Evolutionary conservation across 768 basidiomycete species (phyloP), one percentile per base, ranked within the genome.

Genomic region (Rhodosporidiobolus odoratus): DNA sequence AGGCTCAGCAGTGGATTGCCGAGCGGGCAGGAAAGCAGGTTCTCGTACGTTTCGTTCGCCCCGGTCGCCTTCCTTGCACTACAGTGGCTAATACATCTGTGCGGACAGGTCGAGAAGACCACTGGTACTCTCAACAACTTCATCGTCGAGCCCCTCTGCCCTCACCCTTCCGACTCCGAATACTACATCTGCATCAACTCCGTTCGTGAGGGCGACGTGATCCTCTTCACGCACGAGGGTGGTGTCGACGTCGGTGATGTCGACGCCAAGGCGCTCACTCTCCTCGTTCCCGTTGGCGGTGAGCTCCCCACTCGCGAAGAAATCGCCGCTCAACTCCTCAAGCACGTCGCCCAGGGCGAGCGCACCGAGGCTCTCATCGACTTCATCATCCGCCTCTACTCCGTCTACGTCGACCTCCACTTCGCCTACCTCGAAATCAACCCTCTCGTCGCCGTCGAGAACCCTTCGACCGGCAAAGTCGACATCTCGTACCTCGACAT

Each of bases 381-480:
- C 83, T 99, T 97, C 83, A 84, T 99, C 78, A 84, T 89, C 81
- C 86, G 94, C 69, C 87, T 98, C 37, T 98, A 99, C 86, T 88
- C 88, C 72, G 92, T 97, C 77, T 98, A 98, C 80, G 94, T 93
- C 75, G 93, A 99, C 80, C 89, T 98, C 62, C 96, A 99, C 85
- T 99, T 97, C 79, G 92, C 96, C 30, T 98, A 99, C 83, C 91
- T 99, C 78, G 95, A 98, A 83, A 99, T 99, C 82, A 99, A 98
- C 85, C 96, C 96, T 52, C 87, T 99, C 65, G 88, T 98, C 78
- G 90, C 91, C 79, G 87, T 97, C 77, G 93, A 96, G 79, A 71
- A 71, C 69, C 87, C 85, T 66, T 87, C 85, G 73, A 82, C 84
- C 75, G 84, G 84, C 76, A 86, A 85, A 69, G 87, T 89, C 50